Percentiles rank a stretch among this genome's conserved stretches.
phyloP scores from a whole-genome alignment of 1,284 basidiomycete genomes.

The Cryptococcus wingfieldii region DNA sequence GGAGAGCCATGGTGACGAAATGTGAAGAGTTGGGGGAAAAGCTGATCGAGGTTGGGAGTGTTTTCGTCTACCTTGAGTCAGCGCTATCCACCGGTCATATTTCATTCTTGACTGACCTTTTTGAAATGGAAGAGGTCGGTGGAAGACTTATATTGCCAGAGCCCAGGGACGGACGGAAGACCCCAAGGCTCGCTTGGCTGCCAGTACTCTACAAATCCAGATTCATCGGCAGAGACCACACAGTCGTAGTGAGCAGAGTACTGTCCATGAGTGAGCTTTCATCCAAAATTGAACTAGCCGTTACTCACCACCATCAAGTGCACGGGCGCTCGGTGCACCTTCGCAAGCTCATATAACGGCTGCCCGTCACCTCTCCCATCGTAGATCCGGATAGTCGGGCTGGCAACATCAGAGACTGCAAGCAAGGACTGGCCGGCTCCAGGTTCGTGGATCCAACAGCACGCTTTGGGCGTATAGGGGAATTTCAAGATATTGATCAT shows the following conservation, averaged over 20 bases:
- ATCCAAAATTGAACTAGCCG: neutral
- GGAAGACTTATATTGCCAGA: conserved; percentile 87
- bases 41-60: conserved; percentile 81
- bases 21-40: conserved; percentile 82
- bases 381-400: conserved; percentile 77
- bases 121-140: conserved; percentile 98
- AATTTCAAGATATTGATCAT: conserved; percentile 93
- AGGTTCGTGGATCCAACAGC: conserved; percentile 87
- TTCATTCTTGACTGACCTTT: conserved; percentile 59
- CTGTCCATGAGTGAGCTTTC: conserved; percentile 48
- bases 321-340: conserved; percentile 78
- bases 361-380: conserved; percentile 82
- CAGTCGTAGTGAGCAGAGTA: conserved; percentile 87
- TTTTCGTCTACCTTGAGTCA: conserved; percentile 64
- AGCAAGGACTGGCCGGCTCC: conserved; percentile 84
- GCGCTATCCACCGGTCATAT: neutral
- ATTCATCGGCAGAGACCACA: conserved; percentile 90
- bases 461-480: conserved; percentile 73
- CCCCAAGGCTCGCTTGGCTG: conserved; percentile 80
- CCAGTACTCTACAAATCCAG: conserved; percentile 97
- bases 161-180: conserved; percentile 67
- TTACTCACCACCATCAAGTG: conserved; percentile 79
- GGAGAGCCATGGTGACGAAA: conserved; percentile 87
- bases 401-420: conserved; percentile 79
- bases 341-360: conserved; percentile 68